Percentiles rank a stretch among this genome's conserved stretches.
These are phyloP conservation scores for Beauveria australis DNA, from an alignment of 2,329 filamentous ascomycete genomes.

Conservation along the genomic window DNA sequence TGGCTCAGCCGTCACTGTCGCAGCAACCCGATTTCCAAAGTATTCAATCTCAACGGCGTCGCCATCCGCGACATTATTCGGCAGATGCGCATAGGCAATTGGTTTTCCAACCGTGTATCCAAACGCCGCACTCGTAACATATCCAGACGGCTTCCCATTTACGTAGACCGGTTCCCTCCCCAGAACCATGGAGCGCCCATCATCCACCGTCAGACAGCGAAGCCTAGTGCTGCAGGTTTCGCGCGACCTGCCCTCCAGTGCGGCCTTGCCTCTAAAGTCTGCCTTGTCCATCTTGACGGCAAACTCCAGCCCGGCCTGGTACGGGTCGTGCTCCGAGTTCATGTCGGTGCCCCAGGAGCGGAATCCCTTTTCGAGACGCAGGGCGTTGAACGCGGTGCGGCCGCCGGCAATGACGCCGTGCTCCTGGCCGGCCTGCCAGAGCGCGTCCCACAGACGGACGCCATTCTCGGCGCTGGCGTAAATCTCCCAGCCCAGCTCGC, in stretches of 20 bases:
- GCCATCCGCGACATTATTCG: constrained; percentile 36
- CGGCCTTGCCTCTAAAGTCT: constrained; percentile 42
- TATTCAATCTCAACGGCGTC: constrained; percentile 51
- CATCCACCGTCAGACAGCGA: constrained; percentile 46
- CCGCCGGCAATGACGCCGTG: constrained; percentile 52
- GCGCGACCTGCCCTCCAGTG: constrained; percentile 34
- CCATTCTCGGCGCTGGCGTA: constrained; percentile 53
- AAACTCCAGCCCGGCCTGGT: constrained; percentile 46
- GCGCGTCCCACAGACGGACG: constrained; percentile 47
- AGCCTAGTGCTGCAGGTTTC: constrained; percentile 27
- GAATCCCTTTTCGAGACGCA: constrained; percentile 53
- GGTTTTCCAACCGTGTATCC: constrained; percentile 52
- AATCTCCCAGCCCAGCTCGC: constrained; percentile 56
- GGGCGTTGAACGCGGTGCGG: constrained; percentile 46
- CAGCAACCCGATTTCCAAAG: constrained; percentile 45
- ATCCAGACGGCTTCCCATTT: constrained; percentile 39
- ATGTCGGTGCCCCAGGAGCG: constrained; percentile 50
- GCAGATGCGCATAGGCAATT: constrained; percentile 51
- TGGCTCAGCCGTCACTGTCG: constrained; percentile 45
- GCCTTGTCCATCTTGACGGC: constrained; percentile 40
- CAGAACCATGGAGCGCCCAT: constrained; percentile 47
- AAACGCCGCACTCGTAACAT: constrained; percentile 54
- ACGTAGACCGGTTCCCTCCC: constrained; percentile 55
- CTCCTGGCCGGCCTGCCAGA: constrained; percentile 45
- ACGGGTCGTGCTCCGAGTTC: constrained; percentile 53